These are phyloP conservation scores for Phylloporus scabripes DNA, from an alignment of 768 basidiomycete species.

Conservation along the genomic window DNA sequence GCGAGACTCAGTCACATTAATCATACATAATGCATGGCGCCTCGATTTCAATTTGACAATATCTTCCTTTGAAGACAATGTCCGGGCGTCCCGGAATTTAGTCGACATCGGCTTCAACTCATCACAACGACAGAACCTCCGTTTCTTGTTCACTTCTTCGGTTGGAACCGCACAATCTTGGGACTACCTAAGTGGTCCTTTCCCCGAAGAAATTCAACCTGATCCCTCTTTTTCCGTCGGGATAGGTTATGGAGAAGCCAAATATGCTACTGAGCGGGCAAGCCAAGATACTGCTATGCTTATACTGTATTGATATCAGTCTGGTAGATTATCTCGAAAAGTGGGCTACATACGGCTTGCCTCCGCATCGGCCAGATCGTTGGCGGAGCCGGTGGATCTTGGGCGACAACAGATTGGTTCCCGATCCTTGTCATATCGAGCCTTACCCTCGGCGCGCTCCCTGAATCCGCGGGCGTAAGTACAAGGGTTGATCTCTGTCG, in stretches of 20 bases:
- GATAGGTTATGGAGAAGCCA: slow-evolving; percentile 42
- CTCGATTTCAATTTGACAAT: slow-evolving; percentile 37
- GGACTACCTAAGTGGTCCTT: slow-evolving; percentile 25
- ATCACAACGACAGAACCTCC: slow-evolving; percentile 20
- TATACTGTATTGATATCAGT: no score
- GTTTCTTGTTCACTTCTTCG: slow-evolving; percentile 39
- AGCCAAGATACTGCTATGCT: slow-evolving; percentile 1
- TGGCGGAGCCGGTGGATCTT: no score
- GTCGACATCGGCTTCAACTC: slow-evolving; percentile 15
- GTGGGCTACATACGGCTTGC: slow-evolving; percentile 32
- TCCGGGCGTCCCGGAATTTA: slow-evolving; percentile 35
- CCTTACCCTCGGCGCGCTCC: slow-evolving; percentile 17
- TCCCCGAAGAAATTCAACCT: slow-evolving; percentile 2
- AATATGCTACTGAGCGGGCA: slow-evolving; percentile 35
- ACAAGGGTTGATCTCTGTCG: no score
- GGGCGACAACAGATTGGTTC: slow-evolving; percentile 11
- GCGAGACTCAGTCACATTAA: no score
- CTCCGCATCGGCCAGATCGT: slow-evolving; percentile 13
- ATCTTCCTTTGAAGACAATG: slow-evolving; percentile 39
- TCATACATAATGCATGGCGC: no score
- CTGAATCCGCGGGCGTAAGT: slow-evolving; percentile 32
- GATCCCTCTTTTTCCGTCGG: slow-evolving; percentile 34
- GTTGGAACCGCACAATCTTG: slow-evolving; percentile 31
- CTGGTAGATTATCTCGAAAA: slow-evolving; percentile 33
- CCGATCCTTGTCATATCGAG: slow-evolving; percentile 38